Evolutionary conservation across 2,329 filamentous ascomycete genomes (phyloP).

Genomic region (Magnaporthiopsis incrustans): DNA sequence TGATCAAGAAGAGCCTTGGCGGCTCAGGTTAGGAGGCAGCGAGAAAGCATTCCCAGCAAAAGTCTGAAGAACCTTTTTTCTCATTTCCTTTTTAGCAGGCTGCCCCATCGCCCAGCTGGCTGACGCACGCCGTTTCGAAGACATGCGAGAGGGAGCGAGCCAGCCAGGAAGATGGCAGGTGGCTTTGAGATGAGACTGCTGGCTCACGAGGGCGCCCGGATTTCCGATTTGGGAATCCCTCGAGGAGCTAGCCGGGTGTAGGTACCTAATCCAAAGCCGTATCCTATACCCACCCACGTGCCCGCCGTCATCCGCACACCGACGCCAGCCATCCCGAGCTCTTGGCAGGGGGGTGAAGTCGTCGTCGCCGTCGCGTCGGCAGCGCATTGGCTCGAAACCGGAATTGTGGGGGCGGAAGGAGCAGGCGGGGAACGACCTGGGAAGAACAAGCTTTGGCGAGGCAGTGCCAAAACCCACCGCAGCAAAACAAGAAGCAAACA

Average conservation of each 20-base stretch:
- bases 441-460: neutral
- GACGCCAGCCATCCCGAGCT: neutral
- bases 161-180: neutral
- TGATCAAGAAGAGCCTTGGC: neutral
- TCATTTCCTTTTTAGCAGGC: neutral
- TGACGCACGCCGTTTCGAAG: neutral
- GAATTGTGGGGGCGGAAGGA: neutral
- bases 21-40: neutral
- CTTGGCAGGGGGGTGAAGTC: neutral
- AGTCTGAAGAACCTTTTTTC: neutral
- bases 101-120: neutral
- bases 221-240: neutral
- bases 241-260: neutral
- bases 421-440: neutral
- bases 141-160: neutral
- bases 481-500: neutral
- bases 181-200: neutral
- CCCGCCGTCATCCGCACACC: neutral
- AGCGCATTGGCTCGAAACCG: neutral
- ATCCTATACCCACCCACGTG: neutral
- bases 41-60: neutral
- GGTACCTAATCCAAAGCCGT: neutral
- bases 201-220: neutral
- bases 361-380: neutral
- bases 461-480: neutral